Evolutionary conservation across 2,329 filamentous ascomycete genomes (phyloP).

Genomic region (Fusarium coffeatum): DNA sequence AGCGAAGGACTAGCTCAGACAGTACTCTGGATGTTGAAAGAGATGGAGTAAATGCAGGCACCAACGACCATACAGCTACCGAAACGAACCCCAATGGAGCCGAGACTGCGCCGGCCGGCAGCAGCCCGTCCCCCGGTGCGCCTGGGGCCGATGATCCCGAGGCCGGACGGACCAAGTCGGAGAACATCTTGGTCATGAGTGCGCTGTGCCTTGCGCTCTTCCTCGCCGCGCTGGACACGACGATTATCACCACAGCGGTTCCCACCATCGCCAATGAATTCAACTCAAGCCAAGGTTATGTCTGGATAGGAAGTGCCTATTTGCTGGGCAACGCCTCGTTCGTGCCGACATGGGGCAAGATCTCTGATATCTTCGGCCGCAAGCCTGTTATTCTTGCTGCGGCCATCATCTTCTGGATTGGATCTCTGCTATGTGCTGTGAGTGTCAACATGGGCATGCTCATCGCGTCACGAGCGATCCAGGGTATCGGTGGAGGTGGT

Average conservation of each 20-base stretch:
- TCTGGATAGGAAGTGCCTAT: slow-evolving; percentile 82
- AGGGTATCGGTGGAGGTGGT: slow-evolving; percentile 68
- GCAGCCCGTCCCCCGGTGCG: slow-evolving; percentile 13
- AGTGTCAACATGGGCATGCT: slow-evolving; percentile 63
- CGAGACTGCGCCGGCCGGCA: slow-evolving; percentile 18
- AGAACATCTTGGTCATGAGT: slow-evolving; percentile 56
- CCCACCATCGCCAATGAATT: slow-evolving; percentile 74
- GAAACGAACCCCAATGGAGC: slow-evolving; percentile 21
- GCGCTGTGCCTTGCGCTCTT: slow-evolving; percentile 61
- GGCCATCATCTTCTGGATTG: slow-evolving; percentile 65
- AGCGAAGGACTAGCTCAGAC: slow-evolving; percentile 46
- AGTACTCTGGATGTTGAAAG: slow-evolving; percentile 46
- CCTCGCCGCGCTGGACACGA: slow-evolving; percentile 67
- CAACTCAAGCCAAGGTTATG: slow-evolving; percentile 74
- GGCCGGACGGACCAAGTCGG: slow-evolving; percentile 51
- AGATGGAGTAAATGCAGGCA: slow-evolving; percentile 27
- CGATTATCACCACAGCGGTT: slow-evolving; percentile 74
- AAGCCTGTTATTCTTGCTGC: slow-evolving; percentile 65
- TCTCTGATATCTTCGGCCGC: slow-evolving; percentile 69
- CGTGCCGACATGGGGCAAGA: slow-evolving; percentile 76
- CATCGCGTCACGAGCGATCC: slow-evolving; percentile 66
- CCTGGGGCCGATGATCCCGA: slow-evolving; percentile 47
- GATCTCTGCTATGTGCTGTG: slow-evolving; percentile 65
- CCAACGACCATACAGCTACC: slow-evolving; percentile 6
- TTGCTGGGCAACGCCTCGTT: slow-evolving; percentile 75